Conservation (phyloP, 2,329 filamentous ascomycete genomes). For the Trichocomaceae sp. region DNA sequence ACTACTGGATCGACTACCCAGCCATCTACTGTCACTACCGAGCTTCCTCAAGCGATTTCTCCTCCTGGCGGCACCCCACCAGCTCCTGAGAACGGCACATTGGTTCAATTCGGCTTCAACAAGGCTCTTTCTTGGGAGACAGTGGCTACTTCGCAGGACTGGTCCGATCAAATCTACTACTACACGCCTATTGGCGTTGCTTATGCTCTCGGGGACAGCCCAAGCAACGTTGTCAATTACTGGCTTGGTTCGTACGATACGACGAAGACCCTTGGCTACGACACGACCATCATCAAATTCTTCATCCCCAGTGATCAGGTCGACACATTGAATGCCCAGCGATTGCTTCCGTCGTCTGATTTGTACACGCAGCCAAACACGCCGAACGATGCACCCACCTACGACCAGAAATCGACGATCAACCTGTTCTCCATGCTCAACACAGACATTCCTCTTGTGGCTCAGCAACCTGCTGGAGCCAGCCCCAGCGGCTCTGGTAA, state of each 20-base stretch:
- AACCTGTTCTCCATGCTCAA: conserved; percentile 78
- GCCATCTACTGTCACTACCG: conserved; percentile 49
- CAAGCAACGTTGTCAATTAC: conserved; percentile 56
- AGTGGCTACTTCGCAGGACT: conserved; percentile 63
- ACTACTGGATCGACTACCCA: conserved; percentile 29
- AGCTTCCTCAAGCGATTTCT: conserved; percentile 67
- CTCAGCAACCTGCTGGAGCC: conserved; percentile 19
- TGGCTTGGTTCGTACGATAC: conserved; percentile 74
- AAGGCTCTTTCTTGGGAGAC: conserved; percentile 77
- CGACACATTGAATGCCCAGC: conserved; percentile 58
- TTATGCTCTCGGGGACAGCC: conserved; percentile 49
- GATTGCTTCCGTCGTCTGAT: conserved; percentile 63
- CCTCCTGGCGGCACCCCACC: conserved; percentile 55
- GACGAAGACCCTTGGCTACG: conserved; percentile 58
- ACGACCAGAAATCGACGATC: conserved; percentile 47
- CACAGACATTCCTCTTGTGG: conserved; percentile 65
- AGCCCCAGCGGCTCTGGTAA: conserved; percentile 28
- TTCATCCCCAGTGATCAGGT: conserved; percentile 69
- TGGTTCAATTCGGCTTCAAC: conserved; percentile 80
- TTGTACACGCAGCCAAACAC: conserved; percentile 65
- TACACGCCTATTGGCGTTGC: conserved; percentile 66
- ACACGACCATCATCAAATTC: conserved; percentile 71
- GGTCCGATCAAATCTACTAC: conserved; percentile 77
- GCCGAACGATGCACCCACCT: conserved; percentile 12
- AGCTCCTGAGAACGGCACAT: conserved; percentile 57